A percentile compares a stretch with the other conserved stretches of the same genome.
Conservation (phyloP, 2,329 filamentous ascomycete genomes). For the Paraphoma chrysanthemicola region DNA sequence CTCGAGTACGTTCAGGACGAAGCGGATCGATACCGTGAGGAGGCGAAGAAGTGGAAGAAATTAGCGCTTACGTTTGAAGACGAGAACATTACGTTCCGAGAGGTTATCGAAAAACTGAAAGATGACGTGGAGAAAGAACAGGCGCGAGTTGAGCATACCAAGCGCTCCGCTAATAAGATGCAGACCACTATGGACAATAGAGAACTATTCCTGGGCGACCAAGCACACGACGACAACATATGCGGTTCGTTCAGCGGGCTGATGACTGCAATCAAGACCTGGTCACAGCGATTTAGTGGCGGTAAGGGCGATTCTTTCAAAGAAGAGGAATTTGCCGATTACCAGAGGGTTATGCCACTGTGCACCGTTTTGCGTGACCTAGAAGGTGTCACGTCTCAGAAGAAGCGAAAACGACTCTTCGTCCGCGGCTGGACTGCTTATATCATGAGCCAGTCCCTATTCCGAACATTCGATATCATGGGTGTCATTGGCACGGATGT, state of each 20-base stretch:
- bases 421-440: slow-evolving; percentile 1
- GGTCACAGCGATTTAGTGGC: neutral
- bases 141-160: neutral
- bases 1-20: too few relatives aligned
- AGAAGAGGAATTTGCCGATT: neutral
- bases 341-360: slow-evolving; percentile 1
- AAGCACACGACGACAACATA: neutral
- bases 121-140: neutral
- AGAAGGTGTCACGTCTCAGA: neutral
- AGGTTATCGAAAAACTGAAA: neutral
- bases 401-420: slow-evolving; percentile 4
- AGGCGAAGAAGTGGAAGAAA: too few relatives aligned
- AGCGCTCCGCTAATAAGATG: neutral
- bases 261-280: neutral
- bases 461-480: neutral
- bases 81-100: neutral
- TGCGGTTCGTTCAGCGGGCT: neutral
- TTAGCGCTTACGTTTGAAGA: too few relatives aligned
- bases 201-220: neutral
- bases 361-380: neutral
- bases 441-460: neutral
- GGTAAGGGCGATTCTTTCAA: neutral
- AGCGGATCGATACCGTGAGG: too few relatives aligned
- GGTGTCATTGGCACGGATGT: neutral
- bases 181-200: neutral